Conservation (phyloP, 768 basidiomycete genomes). For the Postia placenta region DNA sequence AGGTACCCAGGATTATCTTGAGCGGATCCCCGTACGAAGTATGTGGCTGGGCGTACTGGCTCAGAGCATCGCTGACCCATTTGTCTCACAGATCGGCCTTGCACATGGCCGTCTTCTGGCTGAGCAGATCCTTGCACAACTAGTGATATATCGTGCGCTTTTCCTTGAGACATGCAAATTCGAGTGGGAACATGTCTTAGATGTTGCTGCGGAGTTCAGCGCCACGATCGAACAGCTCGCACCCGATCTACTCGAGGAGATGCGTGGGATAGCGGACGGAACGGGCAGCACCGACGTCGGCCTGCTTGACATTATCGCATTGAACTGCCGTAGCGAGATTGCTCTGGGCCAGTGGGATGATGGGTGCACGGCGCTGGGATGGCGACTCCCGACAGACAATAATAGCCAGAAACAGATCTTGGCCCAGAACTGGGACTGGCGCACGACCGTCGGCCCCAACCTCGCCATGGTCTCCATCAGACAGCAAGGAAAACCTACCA, state of each 20-base stretch:
- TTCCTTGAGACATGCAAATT: slow-evolving; percentile 27
- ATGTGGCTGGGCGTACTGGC: background rate
- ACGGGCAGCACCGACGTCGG: slow-evolving; percentile 9
- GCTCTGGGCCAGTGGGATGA: slow-evolving; percentile 31
- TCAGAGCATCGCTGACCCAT: background rate
- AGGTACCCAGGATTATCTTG: slow-evolving; percentile 3
- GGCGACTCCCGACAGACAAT: slow-evolving; percentile 16
- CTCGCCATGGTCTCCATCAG: slow-evolving; percentile 26
- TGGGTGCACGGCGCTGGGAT: slow-evolving; percentile 29
- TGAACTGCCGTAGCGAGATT: slow-evolving; percentile 33
- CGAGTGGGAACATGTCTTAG: slow-evolving; percentile 26
- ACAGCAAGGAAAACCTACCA: slow-evolving; percentile 24
- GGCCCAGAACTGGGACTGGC: slow-evolving; percentile 35
- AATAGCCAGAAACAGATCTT: slow-evolving; percentile 17
- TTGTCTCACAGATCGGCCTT: slow-evolving; percentile 22
- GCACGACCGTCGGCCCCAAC: slow-evolving; percentile 25
- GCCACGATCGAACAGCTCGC: slow-evolving; percentile 19
- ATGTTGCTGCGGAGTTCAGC: slow-evolving; percentile 21
- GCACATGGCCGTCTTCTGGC: slow-evolving; percentile 25
- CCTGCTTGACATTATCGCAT: slow-evolving; percentile 27
- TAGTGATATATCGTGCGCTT: slow-evolving; percentile 26
- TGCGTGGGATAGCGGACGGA: slow-evolving; percentile 29
- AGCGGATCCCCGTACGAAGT: slow-evolving; percentile 16
- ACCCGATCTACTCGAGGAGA: slow-evolving; percentile 27
- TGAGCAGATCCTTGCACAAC: slow-evolving; percentile 24